phyloP scores from a whole-genome alignment of 2,329 filamentous ascomycete species.

The Talaromyces marneffei region DNA sequence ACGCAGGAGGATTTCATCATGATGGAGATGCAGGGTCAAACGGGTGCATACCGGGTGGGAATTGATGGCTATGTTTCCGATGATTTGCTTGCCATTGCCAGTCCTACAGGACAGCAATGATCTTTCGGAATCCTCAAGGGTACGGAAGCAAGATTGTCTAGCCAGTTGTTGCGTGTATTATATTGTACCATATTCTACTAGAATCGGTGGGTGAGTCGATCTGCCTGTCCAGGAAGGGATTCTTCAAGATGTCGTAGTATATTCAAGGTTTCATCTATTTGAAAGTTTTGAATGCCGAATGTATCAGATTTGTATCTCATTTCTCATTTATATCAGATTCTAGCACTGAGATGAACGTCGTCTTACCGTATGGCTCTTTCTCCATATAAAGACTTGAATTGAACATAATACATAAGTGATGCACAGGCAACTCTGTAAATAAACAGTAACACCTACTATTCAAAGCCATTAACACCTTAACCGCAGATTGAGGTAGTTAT shows the following conservation, averaged over 20 bases:
- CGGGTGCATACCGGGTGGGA: conserved; percentile 34
- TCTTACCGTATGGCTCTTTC: not conserved
- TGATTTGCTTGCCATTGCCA: conserved; percentile 31
- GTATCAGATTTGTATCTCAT: not conserved
- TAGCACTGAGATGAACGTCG: not conserved
- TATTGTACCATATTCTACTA: not conserved
- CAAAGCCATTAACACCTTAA: not conserved
- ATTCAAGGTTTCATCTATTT: not conserved
- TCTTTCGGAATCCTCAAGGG: not conserved
- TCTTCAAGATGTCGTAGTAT: not conserved
- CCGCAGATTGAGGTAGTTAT: not conserved
- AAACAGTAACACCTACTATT: not conserved
- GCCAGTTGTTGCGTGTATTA: not conserved
- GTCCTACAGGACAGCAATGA: conserved; percentile 12
- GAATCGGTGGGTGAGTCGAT: not conserved
- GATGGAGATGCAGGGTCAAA: conserved; percentile 32
- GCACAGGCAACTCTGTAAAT: not conserved
- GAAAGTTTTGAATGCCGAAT: not conserved
- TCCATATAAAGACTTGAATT: not conserved
- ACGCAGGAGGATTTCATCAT: conserved; percentile 38
- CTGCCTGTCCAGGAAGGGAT: not conserved
- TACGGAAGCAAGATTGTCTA: no score
- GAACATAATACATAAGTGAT: not conserved
- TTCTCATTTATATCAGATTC: not conserved
- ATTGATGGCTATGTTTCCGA: conserved; percentile 31